Evolutionary conservation across 176 grass and related monocot species (phyloP), one percentile per base, ranked within the genome.

Genomic region (Cenchrus americanus): DNA sequence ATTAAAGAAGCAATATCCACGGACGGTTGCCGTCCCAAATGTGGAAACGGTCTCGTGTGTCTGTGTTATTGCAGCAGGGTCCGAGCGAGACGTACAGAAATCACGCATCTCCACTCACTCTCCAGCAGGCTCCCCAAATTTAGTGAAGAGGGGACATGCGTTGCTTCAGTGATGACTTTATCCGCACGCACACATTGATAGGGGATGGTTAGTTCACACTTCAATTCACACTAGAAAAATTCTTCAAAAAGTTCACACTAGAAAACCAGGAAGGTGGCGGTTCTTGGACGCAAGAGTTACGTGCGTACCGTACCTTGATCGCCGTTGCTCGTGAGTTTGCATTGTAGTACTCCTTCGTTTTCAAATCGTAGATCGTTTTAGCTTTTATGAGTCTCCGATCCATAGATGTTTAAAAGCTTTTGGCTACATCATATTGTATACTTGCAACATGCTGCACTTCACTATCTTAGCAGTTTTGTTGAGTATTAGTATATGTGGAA

Each of bases 281-380:
- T 42, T 77, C 14, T 47, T 69, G 21, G 14, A 73, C 67, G 77
- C 59, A 73, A 65, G 32, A 5, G 7, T 54, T 22, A 30, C 68
- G 21, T 64, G 65, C 32, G 21, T 64, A 55, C 32, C 49, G 52
- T 82, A 18, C 62, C 18, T 9, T 11, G 12, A 44, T 69, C 80
- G 76, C 12, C 42, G 44, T 85, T 80, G 10, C 82, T 80, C 62
- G 69, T 50, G 81, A 76, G 8, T 60, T n/a, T 82, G 59, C 30
- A 68, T 5, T 11, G 4, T 37, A 37, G 4, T 37, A 37, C 34
- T 37, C 34, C 34, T 37, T 37, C 34, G 34, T 37, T 37, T 37
- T 37, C 34, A 37, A 37, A 37, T 37, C 3, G 32, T 4, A 3
- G 34, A 37, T 37, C 34, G 2, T 37, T 37, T 37, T 37, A 37